A percentile compares a stretch with the other conserved stretches of the same genome.
phyloP scores from a whole-genome alignment of 2,329 filamentous ascomycete genomes.

The Myrmaecium sp. region DNA sequence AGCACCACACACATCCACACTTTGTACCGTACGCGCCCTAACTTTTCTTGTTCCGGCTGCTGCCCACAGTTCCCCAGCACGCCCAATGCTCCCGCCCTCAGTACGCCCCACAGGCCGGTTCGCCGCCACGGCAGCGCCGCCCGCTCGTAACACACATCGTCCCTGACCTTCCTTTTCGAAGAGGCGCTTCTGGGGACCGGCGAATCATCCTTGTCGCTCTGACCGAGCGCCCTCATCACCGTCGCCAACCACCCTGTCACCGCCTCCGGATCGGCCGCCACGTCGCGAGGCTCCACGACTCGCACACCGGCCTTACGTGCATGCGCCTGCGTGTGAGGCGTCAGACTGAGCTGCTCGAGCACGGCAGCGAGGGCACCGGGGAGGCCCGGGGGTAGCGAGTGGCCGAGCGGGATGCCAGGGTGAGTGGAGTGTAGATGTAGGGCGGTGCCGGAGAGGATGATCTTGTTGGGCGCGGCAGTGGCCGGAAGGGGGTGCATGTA shows the following conservation, averaged over 20 bases:
- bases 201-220: constrained; percentile 15
- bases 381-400: constrained; percentile 41
- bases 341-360: constrained; percentile 37
- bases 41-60: no score
- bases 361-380: constrained; percentile 38
- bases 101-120: constrained; percentile 42
- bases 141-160: constrained; percentile 39
- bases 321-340: constrained; percentile 32
- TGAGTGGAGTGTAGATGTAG: constrained; percentile 38
- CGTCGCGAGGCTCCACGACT: constrained; percentile 39
- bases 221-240: constrained; percentile 39
- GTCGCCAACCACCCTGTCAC: constrained; percentile 44
- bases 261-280: constrained; percentile 38
- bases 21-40: constrained; percentile 41
- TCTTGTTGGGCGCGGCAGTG: constrained; percentile 1
- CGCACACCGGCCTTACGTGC: constrained; percentile 33
- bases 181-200: constrained; percentile 37
- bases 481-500: no score
- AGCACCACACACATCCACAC: constrained; percentile 35
- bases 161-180: no score
- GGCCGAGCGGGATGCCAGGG: constrained; percentile 33
- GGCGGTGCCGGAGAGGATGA: constrained; percentile 45
- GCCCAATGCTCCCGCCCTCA: constrained; percentile 34
- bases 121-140: constrained; percentile 43
- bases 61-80: constrained; percentile 22